Evolutionary conservation across 2,329 filamentous ascomycete species (phyloP), one percentile per base, ranked within the genome.

Genomic region (Colletotrichum sp.): DNA sequence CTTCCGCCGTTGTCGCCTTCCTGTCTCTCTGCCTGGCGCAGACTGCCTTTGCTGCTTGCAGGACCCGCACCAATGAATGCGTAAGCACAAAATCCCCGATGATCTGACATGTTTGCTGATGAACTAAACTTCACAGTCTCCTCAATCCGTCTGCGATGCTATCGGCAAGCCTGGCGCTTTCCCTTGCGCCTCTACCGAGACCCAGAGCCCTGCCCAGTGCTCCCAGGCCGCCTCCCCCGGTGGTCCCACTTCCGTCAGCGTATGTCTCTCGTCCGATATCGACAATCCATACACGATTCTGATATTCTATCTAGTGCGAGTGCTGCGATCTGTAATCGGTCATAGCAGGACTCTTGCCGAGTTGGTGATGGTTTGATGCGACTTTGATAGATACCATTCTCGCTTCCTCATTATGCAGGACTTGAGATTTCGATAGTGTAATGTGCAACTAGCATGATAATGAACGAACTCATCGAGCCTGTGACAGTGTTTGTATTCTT

Each of bases 121-220:
- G 10, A 24, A 3, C 5, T 3, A 9, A 34, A 34, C 10, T 6
- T 5, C 1, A 9, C 12, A 68, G 65, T 68, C 65, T 65, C 63
- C 63, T 30, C 39, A 28, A 3, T n/a, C 18, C 18, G 49, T 32
- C 28, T 68, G 49, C 49, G 49, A 68, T 2, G 72, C 72, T 34
- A 72, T 60, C 9, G 26, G 30, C 39, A 81, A 68, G 18, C 72
- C 60, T 8, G 72, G 68, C 15, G 55, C 39, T 24, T 69, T 39
- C 59, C 70, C 36, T 6, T 72, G 60, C 28, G 36, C 32, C 57
- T 55, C 77, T 36, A 55, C 18, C 15, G 44, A 68, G 65, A n/a
- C n/a, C n/a, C 49, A 68, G 65, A 57, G 65, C 49, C 3, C 18
- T 7, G 65, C 65, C 8, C 13, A 36, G 7, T 68, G 65, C 44